A percentile compares a stretch with the other conserved stretches of the same genome.
Evolutionary conservation across 768 basidiomycete genomes (phyloP).

Genomic region (Sarcomyxa edulis): DNA sequence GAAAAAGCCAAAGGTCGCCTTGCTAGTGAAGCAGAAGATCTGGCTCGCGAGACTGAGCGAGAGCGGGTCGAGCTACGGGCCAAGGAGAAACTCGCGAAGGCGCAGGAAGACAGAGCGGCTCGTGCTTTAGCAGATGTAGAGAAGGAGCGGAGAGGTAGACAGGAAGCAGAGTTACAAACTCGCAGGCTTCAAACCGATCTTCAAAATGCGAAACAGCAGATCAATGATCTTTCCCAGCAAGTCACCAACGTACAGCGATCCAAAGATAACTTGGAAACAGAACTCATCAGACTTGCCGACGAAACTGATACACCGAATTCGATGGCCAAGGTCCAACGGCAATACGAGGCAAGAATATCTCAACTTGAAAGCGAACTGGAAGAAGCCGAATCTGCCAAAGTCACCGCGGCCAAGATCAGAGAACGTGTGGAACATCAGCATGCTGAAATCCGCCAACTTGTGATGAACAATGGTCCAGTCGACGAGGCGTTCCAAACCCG

Average conservation of each 20-base stretch:
- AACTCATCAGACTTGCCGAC: conserved; percentile 61
- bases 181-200: conserved; percentile 60
- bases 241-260: conserved; percentile 50
- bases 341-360: conserved; percentile 58
- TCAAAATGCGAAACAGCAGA: conserved; percentile 47
- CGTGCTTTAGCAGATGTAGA: conserved; percentile 58
- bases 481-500: conserved; percentile 60
- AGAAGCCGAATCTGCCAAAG: conserved; percentile 46
- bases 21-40: conserved; percentile 78
- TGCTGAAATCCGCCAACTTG: conserved; percentile 64
- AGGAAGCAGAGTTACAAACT: conserved; percentile 58
- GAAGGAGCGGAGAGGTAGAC: conserved; percentile 60
- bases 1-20: conserved; percentile 76
- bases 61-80: conserved; percentile 61
- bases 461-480: conserved; percentile 48
- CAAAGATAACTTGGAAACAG: conserved; percentile 60
- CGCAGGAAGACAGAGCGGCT: conserved; percentile 55
- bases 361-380: conserved; percentile 59
- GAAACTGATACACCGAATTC: conserved; percentile 50
- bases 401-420: conserved; percentile 48
- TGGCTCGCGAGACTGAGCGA: conserved; percentile 65
- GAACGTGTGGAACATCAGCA: conserved; percentile 64
- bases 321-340: conserved; percentile 53
- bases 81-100: conserved; percentile 61
- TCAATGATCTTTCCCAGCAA: conserved; percentile 50